phyloP scores from a whole-genome alignment of 805 yeast species.

The Scheffersomyces lignosus region DNA sequence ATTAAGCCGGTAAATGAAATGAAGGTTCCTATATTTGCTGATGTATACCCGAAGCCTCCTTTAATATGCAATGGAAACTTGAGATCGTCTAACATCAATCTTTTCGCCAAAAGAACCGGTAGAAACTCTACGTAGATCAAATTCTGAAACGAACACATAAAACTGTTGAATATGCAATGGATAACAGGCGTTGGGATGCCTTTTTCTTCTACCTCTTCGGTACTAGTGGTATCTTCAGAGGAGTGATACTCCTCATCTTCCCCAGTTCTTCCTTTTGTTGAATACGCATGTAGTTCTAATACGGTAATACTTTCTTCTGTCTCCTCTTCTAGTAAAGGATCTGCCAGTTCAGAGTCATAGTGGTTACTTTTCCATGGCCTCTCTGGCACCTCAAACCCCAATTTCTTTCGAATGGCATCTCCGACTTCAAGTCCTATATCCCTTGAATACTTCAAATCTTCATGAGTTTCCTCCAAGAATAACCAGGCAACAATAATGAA shows the following conservation, averaged over 20 bases:
- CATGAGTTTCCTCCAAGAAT: slow-evolving; percentile 25
- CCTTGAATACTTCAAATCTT: slow-evolving; percentile 6
- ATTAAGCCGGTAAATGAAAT: background rate
- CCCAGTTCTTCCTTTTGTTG: background rate
- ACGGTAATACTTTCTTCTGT: background rate
- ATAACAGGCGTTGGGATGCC: background rate
- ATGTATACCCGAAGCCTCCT: background rate
- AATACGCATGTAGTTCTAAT: background rate
- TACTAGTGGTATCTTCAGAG: background rate
- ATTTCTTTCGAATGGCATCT: background rate
- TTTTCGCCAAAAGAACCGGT: background rate
- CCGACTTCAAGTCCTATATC: slow-evolving; percentile 16
- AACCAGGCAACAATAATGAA: slow-evolving; percentile 16
- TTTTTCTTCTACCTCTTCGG: background rate
- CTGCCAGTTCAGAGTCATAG: background rate
- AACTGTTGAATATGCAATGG: background rate
- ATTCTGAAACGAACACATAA: background rate
- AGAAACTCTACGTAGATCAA: background rate
- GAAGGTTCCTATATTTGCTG: background rate
- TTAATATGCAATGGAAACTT: background rate
- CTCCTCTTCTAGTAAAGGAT: background rate
- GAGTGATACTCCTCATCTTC: too few species aligned
- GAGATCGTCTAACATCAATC: background rate
- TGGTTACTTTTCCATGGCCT: background rate
- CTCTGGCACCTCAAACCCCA: background rate